Base-by-base conservation (phyloP, 495 filamentous ascomycete species). In the Trichocladium antarcticum region DNA sequence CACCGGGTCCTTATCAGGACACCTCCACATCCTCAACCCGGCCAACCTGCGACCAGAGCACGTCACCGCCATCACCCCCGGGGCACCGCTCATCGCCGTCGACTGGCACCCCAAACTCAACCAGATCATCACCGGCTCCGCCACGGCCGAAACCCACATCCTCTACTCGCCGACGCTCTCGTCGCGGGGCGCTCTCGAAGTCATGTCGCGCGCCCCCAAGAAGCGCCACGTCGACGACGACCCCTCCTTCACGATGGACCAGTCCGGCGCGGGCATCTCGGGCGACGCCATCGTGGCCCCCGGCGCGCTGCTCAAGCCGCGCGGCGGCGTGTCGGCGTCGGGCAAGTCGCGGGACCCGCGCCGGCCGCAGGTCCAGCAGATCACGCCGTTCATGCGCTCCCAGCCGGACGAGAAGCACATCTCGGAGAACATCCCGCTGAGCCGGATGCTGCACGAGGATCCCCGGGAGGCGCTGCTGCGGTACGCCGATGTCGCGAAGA, bases 381-480 rank as follows among this genome's bases (percentile, higher is more conserved):
- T 80, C 47, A 97, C 92, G 6, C 92, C 92, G 0, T 97, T 95
- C 62, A 83, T 87, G 51, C 90, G 94, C 58, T 85, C 79, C 40
- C 84, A 90, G 58, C 88, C 93, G 6, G 89, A 96, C 67, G 85
- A 89, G 65, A 81, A 80, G 51, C 86, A 94, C 69, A 85, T 98
- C 47, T 78, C 81, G 37, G 80, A 90, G 56, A 82, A 81, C 53
- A 93, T 95, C 37, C 87, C 90, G 15, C 73, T 96, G 28, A 92
- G 86, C 55, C 81, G 76, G n/a, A 93, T 96, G 89, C 78, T 92
- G 19, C 90, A 98, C 67, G 92, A 98, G 64, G 92, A 98, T 71
- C 92, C 92, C 7, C 73, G 92, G 49, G 92, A 95, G 68, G 92
- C 92, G 27, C 68, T 98, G 53, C 64, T 97, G 54, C 95, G 92